A percentile compares a stretch with the other conserved stretches of the same genome.
Conservation (phyloP, 2,329 filamentous ascomycete genomes). For the Paraphoma sp. region DNA sequence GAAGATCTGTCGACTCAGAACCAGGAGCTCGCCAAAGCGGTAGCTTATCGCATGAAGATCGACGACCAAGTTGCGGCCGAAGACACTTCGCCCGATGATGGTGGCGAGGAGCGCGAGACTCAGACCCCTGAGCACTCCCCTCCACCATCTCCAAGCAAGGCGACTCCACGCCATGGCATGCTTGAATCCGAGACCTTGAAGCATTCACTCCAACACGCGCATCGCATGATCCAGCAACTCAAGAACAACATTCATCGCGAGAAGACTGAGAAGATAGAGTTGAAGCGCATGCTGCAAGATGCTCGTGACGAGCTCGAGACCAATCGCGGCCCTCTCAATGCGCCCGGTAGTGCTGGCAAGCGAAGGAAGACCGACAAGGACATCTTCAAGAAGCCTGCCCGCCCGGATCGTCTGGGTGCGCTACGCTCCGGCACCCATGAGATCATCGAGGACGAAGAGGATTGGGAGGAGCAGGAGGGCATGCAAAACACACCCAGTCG, state of each 20-base stretch:
- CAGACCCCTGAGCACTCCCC: slow-evolving; percentile 87
- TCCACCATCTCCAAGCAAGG: slow-evolving; percentile 87
- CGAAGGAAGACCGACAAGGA: slow-evolving; percentile 63
- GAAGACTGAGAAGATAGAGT: slow-evolving; percentile 97
- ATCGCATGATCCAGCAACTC: slow-evolving; percentile 94
- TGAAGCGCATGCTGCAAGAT: slow-evolving; percentile 94
- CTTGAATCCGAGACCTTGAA: slow-evolving; percentile 96
- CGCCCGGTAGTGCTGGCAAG: slow-evolving; percentile 57
- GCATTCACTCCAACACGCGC: slow-evolving; percentile 91
- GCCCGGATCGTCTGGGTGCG: slow-evolving; percentile 76
- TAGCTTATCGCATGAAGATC: slow-evolving; percentile 74
- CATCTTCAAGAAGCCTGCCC: slow-evolving; percentile 77
- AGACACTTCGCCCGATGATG: slow-evolving; percentile 54
- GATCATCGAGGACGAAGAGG: slow-evolving; percentile 75
- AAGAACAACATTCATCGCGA: slow-evolving; percentile 95
- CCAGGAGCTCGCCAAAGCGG: slow-evolving; percentile 84
- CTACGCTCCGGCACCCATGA: slow-evolving; percentile 77
- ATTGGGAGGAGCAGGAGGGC: slow-evolving; percentile 82
- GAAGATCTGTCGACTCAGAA: slow-evolving; percentile 90
- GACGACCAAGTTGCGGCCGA: slow-evolving; percentile 67
- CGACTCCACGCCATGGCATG: slow-evolving; percentile 86
- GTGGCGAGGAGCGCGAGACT: slow-evolving; percentile 63
- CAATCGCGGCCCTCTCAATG: slow-evolving; percentile 61
- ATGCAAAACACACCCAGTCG: slow-evolving; percentile 63
- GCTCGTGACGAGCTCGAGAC: slow-evolving; percentile 88